Evolutionary conservation across 2,329 filamentous ascomycete genomes (phyloP), one percentile per base, ranked within the genome.

Genomic region (Xylariaceae sp.): DNA sequence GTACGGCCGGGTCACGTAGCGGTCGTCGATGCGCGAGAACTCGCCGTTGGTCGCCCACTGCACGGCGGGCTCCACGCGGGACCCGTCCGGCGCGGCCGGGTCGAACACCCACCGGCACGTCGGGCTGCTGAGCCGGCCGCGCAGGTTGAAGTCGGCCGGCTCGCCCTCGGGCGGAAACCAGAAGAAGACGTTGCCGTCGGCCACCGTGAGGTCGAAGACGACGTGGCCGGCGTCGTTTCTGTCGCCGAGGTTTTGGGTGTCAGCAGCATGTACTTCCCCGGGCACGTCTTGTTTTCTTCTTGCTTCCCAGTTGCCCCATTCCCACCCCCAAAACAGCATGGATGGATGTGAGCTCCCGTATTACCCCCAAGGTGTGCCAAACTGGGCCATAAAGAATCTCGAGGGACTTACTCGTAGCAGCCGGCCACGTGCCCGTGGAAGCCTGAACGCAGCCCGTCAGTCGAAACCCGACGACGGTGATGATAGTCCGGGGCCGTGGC

Each of bases 1-100:
- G 44, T 69, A 67, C 26, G 53, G 52, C 43, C 62, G 63, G 4
- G 63, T 62, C 15, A 63, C 56, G 35, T 59, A 63, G 2, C 65
- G 60, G 42, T 70, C 65, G 39, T 70, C 65, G 37, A 69, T 67
- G 9, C 66, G 59, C 8, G 62, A 65, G 51, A 70, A 70, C 46
- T 70, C 65, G n/a, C 60, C 62, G 39, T 66, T 68, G 10, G 52
- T 64, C n/a, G 51, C 38, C 56, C 60, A 65, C 2, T 52, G 47
- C 7, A 57, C 29, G 1, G 47, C 36, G 0, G 65, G 60, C 23
- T 47, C 49, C 6, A 65, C 53, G n/a, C 58, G 53, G 2, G 61
- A 59, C 19, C 56, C 51, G 0, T 59, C 54, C 29, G 52, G 47
- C 2, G 53, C 52, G 17, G 50, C 29, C 13, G 61, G 60, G 35